These are phyloP conservation scores for Yamadazyma ubonensis DNA, from an alignment of 805 yeast genomes.

Conservation along the genomic window DNA sequence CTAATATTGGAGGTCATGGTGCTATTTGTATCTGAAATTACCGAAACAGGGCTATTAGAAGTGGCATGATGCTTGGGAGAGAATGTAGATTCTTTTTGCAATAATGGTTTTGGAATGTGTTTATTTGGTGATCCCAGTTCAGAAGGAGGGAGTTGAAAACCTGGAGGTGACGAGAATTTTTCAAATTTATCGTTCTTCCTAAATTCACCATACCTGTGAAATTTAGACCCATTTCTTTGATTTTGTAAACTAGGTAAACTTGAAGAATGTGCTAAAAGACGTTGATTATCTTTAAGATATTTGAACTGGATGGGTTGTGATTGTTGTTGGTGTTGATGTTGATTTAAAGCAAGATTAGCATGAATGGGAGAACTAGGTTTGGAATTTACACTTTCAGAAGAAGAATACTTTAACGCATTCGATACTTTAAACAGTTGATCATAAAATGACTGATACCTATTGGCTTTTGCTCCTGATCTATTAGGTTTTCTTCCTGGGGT, in stretches of 20 bases:
- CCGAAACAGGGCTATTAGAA: constrained; percentile 28
- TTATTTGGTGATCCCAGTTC: constrained; percentile 4
- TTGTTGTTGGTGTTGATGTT: neutral
- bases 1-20: constrained; percentile 28
- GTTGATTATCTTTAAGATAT: constrained; percentile 8
- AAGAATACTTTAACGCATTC: constrained; percentile 39
- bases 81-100: neutral
- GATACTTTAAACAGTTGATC: constrained; percentile 45
- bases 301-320: constrained; percentile 5
- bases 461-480: constrained; percentile 43
- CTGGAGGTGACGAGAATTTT: constrained; percentile 14
- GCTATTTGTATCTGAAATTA: constrained; percentile 28
- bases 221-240: constrained; percentile 9
- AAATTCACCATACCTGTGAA: constrained; percentile 13
- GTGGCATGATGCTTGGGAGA: constrained; percentile 10
- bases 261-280: constrained; percentile 25
- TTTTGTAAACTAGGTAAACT: constrained; percentile 25
- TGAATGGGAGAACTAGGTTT: constrained; percentile 19
- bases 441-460: constrained; percentile 47
- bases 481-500: constrained; percentile 24
- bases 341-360: constrained; percentile 3
- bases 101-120: constrained; percentile 1
- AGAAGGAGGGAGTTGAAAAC: neutral
- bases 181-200: constrained; percentile 11
- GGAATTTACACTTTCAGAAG: constrained; percentile 25